phyloP scores from a whole-genome alignment of 169 alveolate species.

The Cyclospora cayetanensis region DNA sequence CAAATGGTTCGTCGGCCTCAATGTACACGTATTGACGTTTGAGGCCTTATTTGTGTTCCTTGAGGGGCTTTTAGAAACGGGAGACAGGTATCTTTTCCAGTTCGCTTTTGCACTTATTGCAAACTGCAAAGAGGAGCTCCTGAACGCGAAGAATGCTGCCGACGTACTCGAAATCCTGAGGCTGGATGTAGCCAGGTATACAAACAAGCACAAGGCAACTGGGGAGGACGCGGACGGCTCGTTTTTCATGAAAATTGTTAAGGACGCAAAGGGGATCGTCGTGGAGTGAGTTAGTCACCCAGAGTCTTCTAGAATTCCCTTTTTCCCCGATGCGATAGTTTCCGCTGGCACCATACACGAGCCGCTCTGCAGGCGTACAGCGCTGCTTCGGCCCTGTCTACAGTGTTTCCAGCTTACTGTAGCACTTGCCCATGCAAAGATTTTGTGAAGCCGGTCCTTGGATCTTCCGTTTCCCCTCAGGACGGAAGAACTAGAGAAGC shows the following conservation, averaged over 20 bases:
- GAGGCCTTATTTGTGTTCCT: conserved; percentile 75
- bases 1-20: conserved; percentile 81
- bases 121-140: conserved; percentile 65
- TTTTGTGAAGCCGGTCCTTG: too few relatives aligned
- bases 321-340: not conserved
- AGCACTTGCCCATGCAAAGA: too few relatives aligned
- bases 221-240: conserved; percentile 67
- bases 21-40: conserved; percentile 79
- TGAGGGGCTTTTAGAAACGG: conserved; percentile 72
- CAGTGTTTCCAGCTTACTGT: not conserved
- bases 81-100: conserved; percentile 73
- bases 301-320: not conserved
- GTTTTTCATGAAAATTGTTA: conserved; percentile 73
- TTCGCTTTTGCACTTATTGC: conserved; percentile 75
- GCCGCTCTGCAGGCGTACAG: not conserved
- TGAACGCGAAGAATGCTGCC: conserved; percentile 76
- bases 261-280: conserved; percentile 71
- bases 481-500: conserved; percentile 67
- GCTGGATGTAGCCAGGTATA: conserved; percentile 74
- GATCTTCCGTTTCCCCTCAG: conserved; percentile 19
- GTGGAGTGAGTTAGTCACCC: conserved; percentile 37
- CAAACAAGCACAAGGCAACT: conserved; percentile 46
- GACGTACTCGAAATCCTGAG: conserved; percentile 75
- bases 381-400: not conserved
- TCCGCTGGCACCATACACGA: not conserved